Evolutionary conservation across 345 rosid genomes (phyloP).

Genomic region (Firmiana major): DNA sequence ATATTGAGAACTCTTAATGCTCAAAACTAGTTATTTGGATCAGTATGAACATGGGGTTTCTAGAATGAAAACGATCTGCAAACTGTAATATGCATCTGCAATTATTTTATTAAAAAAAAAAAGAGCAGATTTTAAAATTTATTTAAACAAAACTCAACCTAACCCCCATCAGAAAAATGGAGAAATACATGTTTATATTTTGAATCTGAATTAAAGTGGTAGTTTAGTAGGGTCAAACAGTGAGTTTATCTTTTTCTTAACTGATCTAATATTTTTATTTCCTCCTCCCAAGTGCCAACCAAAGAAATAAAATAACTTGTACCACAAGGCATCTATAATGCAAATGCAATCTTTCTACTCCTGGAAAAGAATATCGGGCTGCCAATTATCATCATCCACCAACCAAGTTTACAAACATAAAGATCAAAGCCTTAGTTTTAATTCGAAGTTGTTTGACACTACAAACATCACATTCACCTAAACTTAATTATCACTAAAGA

Average conservation of each 20-base stretch:
- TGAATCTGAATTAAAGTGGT: not conserved
- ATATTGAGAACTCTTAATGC: not conserved
- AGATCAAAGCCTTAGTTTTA: not conserved
- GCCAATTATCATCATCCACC: not conserved
- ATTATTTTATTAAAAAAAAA: not conserved
- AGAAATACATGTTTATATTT: not conserved
- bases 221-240: not conserved
- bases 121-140: not conserved
- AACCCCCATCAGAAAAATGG: slow-evolving; percentile 1
- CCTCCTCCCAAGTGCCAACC: not conserved
- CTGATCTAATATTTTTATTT: not conserved
- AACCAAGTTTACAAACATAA: not conserved
- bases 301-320: not conserved
- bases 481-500: not conserved
- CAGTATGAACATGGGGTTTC: not conserved
- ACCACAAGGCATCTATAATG: not conserved
- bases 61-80: slow-evolving; percentile 13
- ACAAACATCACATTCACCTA: not conserved
- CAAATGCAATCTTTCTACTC: not conserved
- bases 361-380: not conserved
- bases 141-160: not conserved
- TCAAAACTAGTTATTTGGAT: not conserved
- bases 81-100: not conserved
- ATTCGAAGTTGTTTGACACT: not conserved
- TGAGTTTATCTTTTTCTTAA: not conserved